Base-by-base conservation (phyloP, 805 yeast species). In the Torulaspora maleeae region DNA sequence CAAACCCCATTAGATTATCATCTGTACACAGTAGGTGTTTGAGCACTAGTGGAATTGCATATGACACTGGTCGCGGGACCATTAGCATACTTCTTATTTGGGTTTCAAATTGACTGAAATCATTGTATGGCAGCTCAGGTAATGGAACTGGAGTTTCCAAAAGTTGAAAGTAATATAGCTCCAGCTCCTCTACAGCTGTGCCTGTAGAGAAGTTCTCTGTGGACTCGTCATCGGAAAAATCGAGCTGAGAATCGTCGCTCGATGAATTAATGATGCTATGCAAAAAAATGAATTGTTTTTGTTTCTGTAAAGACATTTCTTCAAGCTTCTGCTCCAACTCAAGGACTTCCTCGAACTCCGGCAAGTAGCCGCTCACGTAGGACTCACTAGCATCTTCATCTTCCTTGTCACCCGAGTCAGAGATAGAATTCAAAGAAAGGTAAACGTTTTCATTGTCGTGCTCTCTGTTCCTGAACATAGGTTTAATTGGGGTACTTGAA, bases 191-290 rank as follows among this genome's bases (percentile, higher is more conserved):
- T 9, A 38, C n/a, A 15, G 38, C 30, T 30, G 41, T 47, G 22
- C 20, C 24, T 19, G 34, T 16, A n/a, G 43, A 17, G 22, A 24
- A 27, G 33, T 27, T 25, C 11, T 32, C 39, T 4, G 22, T 30
- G 2, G 39, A 25, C 2, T 43, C 45, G 28, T 39, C 36, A 4
- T 41, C 51, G 3, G 45, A 27, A 13, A 27, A 41, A 10, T 38
- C 29, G 34, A 44, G 44, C 24, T 44, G 42, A 19, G 51, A 48
- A 28, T 48, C 48, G 16, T 48, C 51, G 20, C 51, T 48, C 15
- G 48, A 44, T 13, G 48, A 44, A 37, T 48, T 48, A 2, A 41
- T 41, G n/a, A 41, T 44, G 19, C 29, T 30, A 34, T 48, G 51
- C 37, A 48, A 15, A n/a, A 48, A 48, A 13, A 48, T 15, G 19